Evolutionary conservation across 768 basidiomycete species (phyloP).

Genomic region (Suillus subalutaceus): DNA sequence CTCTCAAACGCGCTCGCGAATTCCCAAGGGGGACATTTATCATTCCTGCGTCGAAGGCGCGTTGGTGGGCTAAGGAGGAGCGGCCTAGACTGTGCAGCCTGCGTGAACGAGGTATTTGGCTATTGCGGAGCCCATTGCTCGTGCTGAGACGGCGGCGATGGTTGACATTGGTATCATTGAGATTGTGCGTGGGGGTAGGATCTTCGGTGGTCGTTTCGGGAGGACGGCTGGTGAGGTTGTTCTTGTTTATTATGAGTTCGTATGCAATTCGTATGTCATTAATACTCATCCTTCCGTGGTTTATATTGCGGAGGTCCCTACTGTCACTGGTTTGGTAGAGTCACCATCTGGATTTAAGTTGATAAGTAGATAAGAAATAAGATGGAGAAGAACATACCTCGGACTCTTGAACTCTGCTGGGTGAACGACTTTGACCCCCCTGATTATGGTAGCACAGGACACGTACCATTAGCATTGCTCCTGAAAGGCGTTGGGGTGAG

Average conservation of each 20-base stretch:
- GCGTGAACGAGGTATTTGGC: slow-evolving; percentile 43
- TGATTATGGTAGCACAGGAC: slow-evolving; percentile 72
- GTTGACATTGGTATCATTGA: slow-evolving; percentile 20
- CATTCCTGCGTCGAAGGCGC: slow-evolving; percentile 53
- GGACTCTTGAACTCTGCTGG: slow-evolving; percentile 93
- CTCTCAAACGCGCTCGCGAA: slow-evolving; percentile 42
- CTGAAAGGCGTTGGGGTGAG: too few species aligned
- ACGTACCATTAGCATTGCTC: slow-evolving; percentile 31
- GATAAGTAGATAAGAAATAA: neutral
- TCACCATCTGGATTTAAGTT: slow-evolving; percentile 76
- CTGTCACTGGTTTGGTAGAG: slow-evolving; percentile 65
- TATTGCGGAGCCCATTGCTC: slow-evolving; percentile 62
- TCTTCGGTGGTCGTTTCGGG: too few species aligned
- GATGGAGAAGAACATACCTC: slow-evolving; percentile 61
- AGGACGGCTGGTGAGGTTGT: too few species aligned
- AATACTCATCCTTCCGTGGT: too few species aligned
- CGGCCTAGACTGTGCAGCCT: slow-evolving; percentile 54
- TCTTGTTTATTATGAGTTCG: too few species aligned
- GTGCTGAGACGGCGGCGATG: slow-evolving; percentile 53
- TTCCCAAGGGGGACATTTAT: slow-evolving; percentile 33
- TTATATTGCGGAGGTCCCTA: too few species aligned
- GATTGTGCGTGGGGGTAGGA: neutral
- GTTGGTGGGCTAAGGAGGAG: slow-evolving; percentile 43
- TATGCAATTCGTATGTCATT: too few species aligned
- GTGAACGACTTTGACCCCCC: slow-evolving; percentile 97